Conservation (phyloP, 1,284 basidiomycete genomes). For the Calocybe gambosa region DNA sequence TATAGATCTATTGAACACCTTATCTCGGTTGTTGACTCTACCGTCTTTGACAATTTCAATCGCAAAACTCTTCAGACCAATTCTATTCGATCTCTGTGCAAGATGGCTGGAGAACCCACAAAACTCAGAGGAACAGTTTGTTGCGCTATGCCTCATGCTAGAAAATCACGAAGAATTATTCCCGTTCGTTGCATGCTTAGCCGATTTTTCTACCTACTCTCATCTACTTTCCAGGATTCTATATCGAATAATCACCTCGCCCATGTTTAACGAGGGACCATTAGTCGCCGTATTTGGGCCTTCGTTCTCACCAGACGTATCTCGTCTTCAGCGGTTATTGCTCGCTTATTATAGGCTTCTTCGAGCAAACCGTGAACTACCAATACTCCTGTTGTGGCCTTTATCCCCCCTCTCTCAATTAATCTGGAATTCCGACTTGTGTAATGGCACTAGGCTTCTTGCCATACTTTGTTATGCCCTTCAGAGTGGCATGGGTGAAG, state of each 20-base stretch:
- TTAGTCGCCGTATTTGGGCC: slow-evolving; percentile 36
- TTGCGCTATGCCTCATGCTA: slow-evolving; percentile 55
- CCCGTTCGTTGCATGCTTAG: slow-evolving; percentile 46
- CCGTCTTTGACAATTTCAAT: slow-evolving; percentile 52
- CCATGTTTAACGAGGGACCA: slow-evolving; percentile 49
- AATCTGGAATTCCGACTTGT: slow-evolving; percentile 42
- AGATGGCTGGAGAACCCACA: slow-evolving; percentile 55
- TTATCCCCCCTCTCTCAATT: slow-evolving; percentile 51
- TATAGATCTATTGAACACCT: slow-evolving; percentile 31
- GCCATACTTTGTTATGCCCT: slow-evolving; percentile 74
- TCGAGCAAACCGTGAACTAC: slow-evolving; percentile 64
- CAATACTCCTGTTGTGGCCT: slow-evolving; percentile 61
- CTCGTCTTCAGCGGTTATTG: slow-evolving; percentile 59
- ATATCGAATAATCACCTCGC: slow-evolving; percentile 39
- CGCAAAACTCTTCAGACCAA: slow-evolving; percentile 56
- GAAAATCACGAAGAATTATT: slow-evolving; percentile 71
- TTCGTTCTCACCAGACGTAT: slow-evolving; percentile 30
- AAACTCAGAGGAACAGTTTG: slow-evolving; percentile 46
- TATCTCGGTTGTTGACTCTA: slow-evolving; percentile 46
- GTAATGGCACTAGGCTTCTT: slow-evolving; percentile 61
- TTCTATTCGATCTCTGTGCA: slow-evolving; percentile 66
- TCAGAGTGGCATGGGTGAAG: slow-evolving; percentile 74
- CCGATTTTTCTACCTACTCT: neutral
- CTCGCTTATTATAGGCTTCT: slow-evolving; percentile 80
- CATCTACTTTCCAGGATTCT: slow-evolving; percentile 36